These are phyloP conservation scores for Exophiala sp. DNA, from an alignment of 2,329 filamentous ascomycete genomes.

Conservation along the genomic window DNA sequence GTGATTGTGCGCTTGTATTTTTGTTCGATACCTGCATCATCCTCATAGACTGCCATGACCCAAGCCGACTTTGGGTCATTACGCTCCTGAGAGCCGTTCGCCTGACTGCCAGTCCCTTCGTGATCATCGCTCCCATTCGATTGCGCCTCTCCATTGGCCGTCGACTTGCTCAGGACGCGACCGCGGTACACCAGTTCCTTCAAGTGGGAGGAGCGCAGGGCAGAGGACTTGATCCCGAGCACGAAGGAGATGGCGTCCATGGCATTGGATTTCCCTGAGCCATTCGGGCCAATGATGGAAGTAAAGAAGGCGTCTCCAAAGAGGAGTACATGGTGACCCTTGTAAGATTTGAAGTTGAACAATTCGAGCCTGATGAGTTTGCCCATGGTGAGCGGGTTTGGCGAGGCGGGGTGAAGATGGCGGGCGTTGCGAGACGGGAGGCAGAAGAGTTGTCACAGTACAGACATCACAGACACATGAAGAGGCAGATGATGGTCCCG, in stretches of 20 bases:
- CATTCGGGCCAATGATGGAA: constrained; percentile 98
- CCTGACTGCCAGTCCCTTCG: constrained; percentile 58
- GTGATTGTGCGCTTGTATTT: constrained; percentile 96
- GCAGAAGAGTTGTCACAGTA: neutral
- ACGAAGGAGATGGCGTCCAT: constrained; percentile 99
- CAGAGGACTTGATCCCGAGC: constrained; percentile 96
- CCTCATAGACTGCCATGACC: constrained; percentile 99
- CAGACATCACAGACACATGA: neutral
- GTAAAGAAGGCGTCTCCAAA: constrained; percentile 99
- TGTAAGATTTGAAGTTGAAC: constrained; percentile 99
- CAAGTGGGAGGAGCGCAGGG: constrained; percentile 86
- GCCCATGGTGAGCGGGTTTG: constrained; percentile 61
- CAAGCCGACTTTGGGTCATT: constrained; percentile 89
- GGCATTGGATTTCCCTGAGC: constrained; percentile 97
- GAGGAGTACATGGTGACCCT: constrained; percentile 86
- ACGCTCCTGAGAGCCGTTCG: constrained; percentile 52
- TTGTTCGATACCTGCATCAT: constrained; percentile 91
- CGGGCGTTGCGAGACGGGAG: neutral
- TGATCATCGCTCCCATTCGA: constrained; percentile 51
- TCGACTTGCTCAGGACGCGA: constrained; percentile 83
- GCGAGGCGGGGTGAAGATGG: neutral
- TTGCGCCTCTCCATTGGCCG: constrained; percentile 77
- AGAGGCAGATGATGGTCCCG: neutral
- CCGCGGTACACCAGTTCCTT: constrained; percentile 95
- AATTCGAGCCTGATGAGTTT: constrained; percentile 93